Evolutionary conservation across 129 eudicot species (phyloP), one percentile per base, ranked within the genome.

Genomic region (Pulicaria dysenterica): DNA sequence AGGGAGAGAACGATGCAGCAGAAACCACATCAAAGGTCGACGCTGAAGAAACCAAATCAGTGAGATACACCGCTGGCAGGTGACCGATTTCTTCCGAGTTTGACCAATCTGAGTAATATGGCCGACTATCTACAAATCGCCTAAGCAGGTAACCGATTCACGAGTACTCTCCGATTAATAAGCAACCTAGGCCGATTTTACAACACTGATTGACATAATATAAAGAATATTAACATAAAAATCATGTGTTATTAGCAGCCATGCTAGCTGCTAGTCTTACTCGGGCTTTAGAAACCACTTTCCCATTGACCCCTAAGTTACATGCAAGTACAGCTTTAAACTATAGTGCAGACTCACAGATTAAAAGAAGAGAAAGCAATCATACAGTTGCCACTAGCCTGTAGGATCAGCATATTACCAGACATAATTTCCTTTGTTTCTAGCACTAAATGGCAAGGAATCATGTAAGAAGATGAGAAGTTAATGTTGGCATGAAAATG

Each of bases 401-500:
- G 61, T 34, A 34, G 4, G 12, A 37, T 34, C 36, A 34, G 10
- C 45, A 59, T 59, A 37, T 38, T 13, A 53, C 34, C 58, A 53
- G 10, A 24, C 1, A 17, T 8, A 17, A n/a, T 8, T 56, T 17
- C 17, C 44, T 66, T n/a, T 31, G 10, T 12, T 66, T 46, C 58
- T 56, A 66, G 56, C 57, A 66, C 39, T 46, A 45, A 6, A 12
- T 31, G 31, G 31, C 31, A 24, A 24, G 31, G 2, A 24, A 24
- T 24, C 31, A 24, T n/a, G 43, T 7, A 3, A 7, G 34, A 6
- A 67, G 36, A 46, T 24, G 45, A 24, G 24, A 9, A 12, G 5
- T 58, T 34, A 24, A 45, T 58, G 57, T 11, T 58, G 6, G 49
- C 53, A 71, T 56, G 55, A 40, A 19, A 71, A 56, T 71, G 54